Evolutionary conservation across 768 basidiomycete species (phyloP).

Genomic region (Boletus barrowsii): DNA sequence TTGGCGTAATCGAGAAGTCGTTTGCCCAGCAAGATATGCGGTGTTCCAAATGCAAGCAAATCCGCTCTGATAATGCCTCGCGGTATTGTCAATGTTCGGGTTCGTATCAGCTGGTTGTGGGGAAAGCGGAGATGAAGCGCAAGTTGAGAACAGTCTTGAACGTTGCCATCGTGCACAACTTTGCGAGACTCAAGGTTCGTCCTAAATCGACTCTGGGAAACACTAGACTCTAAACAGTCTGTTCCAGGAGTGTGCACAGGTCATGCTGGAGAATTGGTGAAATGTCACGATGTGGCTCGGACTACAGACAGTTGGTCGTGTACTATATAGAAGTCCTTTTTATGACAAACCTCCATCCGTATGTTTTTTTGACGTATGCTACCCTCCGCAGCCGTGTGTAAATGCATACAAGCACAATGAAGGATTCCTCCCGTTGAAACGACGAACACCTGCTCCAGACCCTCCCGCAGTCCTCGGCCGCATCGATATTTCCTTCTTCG

Average conservation of each 20-base stretch:
- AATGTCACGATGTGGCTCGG: background rate
- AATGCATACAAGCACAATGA: too few species aligned
- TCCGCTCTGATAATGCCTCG: constrained; percentile 86
- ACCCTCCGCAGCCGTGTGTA: too few species aligned
- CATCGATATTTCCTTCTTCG: too few species aligned
- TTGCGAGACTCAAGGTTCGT: constrained; percentile 64
- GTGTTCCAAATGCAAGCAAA: constrained; percentile 86
- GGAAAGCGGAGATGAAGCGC: constrained; percentile 66
- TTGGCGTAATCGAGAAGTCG: constrained; percentile 63
- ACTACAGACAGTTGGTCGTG: background rate
- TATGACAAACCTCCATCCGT: background rate
- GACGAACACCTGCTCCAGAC: constrained; percentile 43
- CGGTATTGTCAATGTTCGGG: constrained; percentile 88
- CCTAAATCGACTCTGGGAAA: background rate
- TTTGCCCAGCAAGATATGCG: constrained; percentile 89
- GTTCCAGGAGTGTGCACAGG: constrained; percentile 39
- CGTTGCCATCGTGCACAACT: constrained; percentile 71
- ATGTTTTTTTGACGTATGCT: too few species aligned
- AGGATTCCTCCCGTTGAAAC: constrained; percentile 40
- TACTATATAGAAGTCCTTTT: background rate
- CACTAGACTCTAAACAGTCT: background rate
- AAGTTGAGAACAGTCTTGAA: constrained; percentile 81
- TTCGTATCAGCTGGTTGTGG: constrained; percentile 67
- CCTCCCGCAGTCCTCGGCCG: constrained; percentile 18
- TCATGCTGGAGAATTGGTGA: constrained; percentile 38